A percentile compares a stretch with the other conserved stretches of the same genome.
Evolutionary conservation across 176 grass and related monocot species (phyloP).

Genomic region (Thalia dealbata): DNA sequence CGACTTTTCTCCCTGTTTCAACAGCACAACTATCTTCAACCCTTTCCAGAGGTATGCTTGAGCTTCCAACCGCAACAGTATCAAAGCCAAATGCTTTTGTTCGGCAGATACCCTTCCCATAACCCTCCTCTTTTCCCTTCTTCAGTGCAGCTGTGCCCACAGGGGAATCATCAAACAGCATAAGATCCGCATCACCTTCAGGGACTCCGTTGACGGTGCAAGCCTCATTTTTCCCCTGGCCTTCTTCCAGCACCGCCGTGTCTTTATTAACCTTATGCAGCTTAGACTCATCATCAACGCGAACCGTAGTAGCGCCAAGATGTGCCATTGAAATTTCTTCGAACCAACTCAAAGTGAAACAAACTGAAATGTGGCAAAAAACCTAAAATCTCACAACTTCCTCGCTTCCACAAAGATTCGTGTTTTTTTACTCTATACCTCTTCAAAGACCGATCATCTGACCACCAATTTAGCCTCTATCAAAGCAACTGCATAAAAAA

Average conservation of each 20-base stretch:
- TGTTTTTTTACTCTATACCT: not conserved
- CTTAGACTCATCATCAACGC: not conserved
- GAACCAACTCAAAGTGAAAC: not conserved
- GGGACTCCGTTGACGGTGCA: not conserved
- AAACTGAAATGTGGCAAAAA: not conserved
- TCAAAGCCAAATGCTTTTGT: no score
- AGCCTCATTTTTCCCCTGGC: not conserved
- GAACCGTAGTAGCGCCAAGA: not conserved
- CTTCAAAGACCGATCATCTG: not conserved
- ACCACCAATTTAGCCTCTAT: not conserved
- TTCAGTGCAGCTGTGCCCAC: not conserved
- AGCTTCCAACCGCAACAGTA: not conserved
- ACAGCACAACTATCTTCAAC: not conserved
- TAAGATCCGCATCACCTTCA: not conserved
- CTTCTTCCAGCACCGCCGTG: not conserved
- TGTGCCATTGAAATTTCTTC: not conserved
- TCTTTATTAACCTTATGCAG: not conserved
- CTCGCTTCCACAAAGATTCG: not conserved
- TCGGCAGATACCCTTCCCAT: not conserved
- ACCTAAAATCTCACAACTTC: not conserved
- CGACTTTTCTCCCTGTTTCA: not conserved
- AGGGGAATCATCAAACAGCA: not conserved
- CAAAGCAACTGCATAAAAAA: not conserved
- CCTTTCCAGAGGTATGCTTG: not conserved
- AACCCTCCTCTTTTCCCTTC: not conserved